A percentile compares a stretch with the other conserved stretches of the same genome.
These are phyloP conservation scores for Aspergillus quadricinctus DNA, from an alignment of 2,329 filamentous ascomycete species.

Conservation along the genomic window DNA sequence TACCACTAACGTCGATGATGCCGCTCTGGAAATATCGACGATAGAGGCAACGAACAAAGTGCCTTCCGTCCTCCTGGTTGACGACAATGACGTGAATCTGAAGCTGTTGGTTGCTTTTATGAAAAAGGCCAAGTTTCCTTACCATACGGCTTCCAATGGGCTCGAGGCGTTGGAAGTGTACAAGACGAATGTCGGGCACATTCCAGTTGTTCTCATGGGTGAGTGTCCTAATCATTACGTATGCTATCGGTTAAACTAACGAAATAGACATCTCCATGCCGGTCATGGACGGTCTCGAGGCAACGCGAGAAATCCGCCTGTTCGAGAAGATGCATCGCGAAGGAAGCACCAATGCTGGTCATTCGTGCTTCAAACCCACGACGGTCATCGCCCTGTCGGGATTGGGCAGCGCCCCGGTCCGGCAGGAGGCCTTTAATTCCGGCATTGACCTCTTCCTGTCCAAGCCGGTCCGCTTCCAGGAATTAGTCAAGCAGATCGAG, in stretches of 20 bases:
- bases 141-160: slow-evolving; percentile 32
- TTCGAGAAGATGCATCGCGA: slow-evolving; percentile 17
- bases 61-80: slow-evolving; percentile 28
- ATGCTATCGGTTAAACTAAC: not conserved
- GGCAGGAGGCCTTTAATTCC: slow-evolving; percentile 27
- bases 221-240: not conserved
- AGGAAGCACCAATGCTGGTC: not conserved
- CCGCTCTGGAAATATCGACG: not conserved
- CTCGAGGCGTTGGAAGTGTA: slow-evolving; percentile 30
- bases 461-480: slow-evolving; percentile 22
- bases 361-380: slow-evolving; percentile 4
- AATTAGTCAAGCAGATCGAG: not conserved
- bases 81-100: slow-evolving; percentile 36
- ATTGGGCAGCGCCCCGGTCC: slow-evolving; percentile 24
- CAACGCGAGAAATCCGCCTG: slow-evolving; percentile 25
- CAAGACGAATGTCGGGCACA: slow-evolving; percentile 7
- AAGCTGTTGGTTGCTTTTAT: slow-evolving; percentile 30
- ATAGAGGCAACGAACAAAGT: not conserved
- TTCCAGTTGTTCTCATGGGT: slow-evolving; percentile 18
- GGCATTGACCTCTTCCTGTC: slow-evolving; percentile 32
- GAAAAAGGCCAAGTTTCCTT: slow-evolving; percentile 24
- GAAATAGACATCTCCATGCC: slow-evolving; percentile 34
- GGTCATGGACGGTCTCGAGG: slow-evolving; percentile 32
- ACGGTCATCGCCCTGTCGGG: slow-evolving; percentile 29
- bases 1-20: not conserved